These are phyloP conservation scores for Scutellaria minor DNA, from an alignment of 257 asterid species.

Conservation along the genomic window DNA sequence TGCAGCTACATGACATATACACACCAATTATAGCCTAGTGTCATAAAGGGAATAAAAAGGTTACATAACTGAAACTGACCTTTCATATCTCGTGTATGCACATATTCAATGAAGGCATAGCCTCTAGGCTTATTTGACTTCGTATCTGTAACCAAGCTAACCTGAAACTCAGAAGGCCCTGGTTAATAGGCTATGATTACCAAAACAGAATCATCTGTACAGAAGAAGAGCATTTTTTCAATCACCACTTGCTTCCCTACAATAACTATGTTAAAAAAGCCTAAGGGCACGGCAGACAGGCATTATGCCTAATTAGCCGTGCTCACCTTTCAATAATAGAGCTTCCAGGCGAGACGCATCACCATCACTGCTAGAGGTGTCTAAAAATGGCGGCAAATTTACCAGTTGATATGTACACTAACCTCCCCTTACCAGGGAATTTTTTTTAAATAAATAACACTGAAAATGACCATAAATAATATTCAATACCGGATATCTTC, in stretches of 20 bases:
- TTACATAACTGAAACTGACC: slow-evolving; percentile 43
- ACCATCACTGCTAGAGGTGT: slow-evolving; percentile 92
- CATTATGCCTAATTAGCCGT: slow-evolving; percentile 97
- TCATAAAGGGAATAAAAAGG: neutral
- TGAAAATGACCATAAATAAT: slow-evolving; percentile 48
- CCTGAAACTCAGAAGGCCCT: slow-evolving; percentile 61
- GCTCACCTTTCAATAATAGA: slow-evolving; percentile 95
- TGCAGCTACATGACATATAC: slow-evolving; percentile 70
- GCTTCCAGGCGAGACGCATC: slow-evolving; percentile 96
- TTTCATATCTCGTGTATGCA: slow-evolving; percentile 96
- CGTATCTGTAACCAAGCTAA: slow-evolving; percentile 77
- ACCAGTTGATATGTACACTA: slow-evolving; percentile 77
- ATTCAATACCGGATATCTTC: slow-evolving; percentile 71
- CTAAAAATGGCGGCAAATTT: slow-evolving; percentile 73
- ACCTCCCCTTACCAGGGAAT: slow-evolving; percentile 99
- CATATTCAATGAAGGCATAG: slow-evolving; percentile 89
- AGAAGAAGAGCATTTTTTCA: slow-evolving; percentile 25
- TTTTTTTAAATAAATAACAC: slow-evolving; percentile 43
- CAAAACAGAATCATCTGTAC: slow-evolving; percentile 21
- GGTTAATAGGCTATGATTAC: slow-evolving; percentile 36
- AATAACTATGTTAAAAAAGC: slow-evolving; percentile 50
- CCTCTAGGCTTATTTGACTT: slow-evolving; percentile 88
- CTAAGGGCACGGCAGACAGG: slow-evolving; percentile 98
- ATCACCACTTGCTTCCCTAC: slow-evolving; percentile 30
- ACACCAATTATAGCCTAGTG: slow-evolving; percentile 29